Conservation (phyloP, 2,329 filamentous ascomycete species). For the Fusarium newnesense region DNA sequence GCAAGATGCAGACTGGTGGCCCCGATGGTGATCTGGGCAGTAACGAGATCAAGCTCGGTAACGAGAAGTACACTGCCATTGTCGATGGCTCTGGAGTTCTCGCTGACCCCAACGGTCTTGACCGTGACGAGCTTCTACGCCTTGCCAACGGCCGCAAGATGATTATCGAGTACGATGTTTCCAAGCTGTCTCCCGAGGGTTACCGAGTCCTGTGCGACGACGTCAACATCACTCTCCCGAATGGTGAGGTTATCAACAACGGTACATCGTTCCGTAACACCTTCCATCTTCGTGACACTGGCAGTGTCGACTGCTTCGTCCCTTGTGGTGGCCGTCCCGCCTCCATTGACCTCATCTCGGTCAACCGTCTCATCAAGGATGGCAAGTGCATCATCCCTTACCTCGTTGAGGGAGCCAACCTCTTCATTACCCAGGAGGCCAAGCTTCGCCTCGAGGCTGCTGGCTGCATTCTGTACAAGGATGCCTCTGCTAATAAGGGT, state of each 20-base stretch:
- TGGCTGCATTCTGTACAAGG: slow-evolving; percentile 96
- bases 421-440: slow-evolving; percentile 98
- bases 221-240: slow-evolving; percentile 86
- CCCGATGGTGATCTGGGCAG: slow-evolving; percentile 96
- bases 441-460: slow-evolving; percentile 94
- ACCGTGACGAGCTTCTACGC: slow-evolving; percentile 83
- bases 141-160: slow-evolving; percentile 88
- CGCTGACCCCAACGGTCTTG: slow-evolving; percentile 88
- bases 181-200: slow-evolving; percentile 86
- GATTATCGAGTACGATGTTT: slow-evolving; percentile 86
- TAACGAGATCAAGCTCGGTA: slow-evolving; percentile 95
- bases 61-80: slow-evolving; percentile 94
- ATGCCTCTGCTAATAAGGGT: slow-evolving; percentile 98
- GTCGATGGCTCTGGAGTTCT: slow-evolving; percentile 97
- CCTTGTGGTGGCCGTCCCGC: slow-evolving; percentile 96
- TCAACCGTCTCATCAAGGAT: slow-evolving; percentile 87
- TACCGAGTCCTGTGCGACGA: slow-evolving; percentile 96
- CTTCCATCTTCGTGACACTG: slow-evolving; percentile 85
- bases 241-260: slow-evolving; percentile 86
- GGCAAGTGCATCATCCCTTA: slow-evolving; percentile 90
- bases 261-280: slow-evolving; percentile 97
- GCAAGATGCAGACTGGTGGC: slow-evolving; percentile 97
- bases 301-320: slow-evolving; percentile 88
- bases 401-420: slow-evolving; percentile 96
- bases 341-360: slow-evolving; percentile 91